Percentiles rank a stretch among this genome's conserved stretches.
Evolutionary conservation across 192 early-diverging fungal species (phyloP).

Genomic region (Jimgerdemannia lactiflua): DNA sequence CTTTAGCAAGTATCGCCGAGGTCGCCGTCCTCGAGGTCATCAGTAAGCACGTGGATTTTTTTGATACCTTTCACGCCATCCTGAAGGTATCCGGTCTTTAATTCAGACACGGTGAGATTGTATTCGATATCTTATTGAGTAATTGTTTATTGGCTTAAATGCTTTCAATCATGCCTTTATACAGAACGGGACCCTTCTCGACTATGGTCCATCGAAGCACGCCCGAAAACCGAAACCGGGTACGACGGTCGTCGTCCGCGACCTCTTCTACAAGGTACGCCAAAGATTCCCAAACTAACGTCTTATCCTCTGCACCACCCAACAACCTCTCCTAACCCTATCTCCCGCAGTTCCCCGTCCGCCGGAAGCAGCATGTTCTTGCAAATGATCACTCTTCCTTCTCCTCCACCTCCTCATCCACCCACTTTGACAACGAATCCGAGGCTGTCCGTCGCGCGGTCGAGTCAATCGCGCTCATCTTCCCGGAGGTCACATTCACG

Average conservation of each 20-base stretch:
- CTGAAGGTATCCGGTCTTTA: conserved; percentile 31
- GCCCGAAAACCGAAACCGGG: conserved; percentile 38
- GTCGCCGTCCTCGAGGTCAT: conserved; percentile 48
- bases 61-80: conserved; percentile 33
- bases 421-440: conserved; percentile 32
- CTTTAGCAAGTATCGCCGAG: conserved; percentile 45
- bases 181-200: conserved; percentile 48
- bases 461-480: conserved; percentile 45
- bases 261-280: conserved; percentile 68
- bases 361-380: conserved; percentile 38
- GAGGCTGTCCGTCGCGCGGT: conserved; percentile 48
- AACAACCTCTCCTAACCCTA: background rate
- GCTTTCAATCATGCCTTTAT: background rate
- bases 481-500: conserved; percentile 35
- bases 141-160: too few species aligned
- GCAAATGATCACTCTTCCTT: background rate
- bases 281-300: background rate
- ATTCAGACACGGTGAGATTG: background rate
- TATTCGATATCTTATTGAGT: too few species aligned
- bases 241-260: conserved; percentile 56
- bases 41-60: conserved; percentile 33
- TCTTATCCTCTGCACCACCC: background rate
- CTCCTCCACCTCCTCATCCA: conserved; percentile 20
- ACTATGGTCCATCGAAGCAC: conserved; percentile 35
- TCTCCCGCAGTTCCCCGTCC: conserved; percentile 49